phyloP scores from a whole-genome alignment of 306 rosid species.

The Parietaria judaica region DNA sequence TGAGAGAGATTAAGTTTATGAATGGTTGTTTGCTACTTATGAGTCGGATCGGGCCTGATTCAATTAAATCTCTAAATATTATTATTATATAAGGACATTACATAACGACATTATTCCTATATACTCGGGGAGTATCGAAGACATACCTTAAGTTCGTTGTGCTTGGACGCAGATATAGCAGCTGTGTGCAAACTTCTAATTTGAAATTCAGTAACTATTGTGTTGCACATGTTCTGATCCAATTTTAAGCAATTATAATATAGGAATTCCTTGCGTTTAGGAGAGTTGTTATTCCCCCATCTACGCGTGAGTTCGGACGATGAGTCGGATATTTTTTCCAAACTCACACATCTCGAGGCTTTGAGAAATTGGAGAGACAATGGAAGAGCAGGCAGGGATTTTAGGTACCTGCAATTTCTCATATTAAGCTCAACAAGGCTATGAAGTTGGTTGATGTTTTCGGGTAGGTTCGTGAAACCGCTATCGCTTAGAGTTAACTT shows the following conservation, averaged over 20 bases:
- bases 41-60: no score
- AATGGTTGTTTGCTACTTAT: no score
- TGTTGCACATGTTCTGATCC: neutral
- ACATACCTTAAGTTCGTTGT: neutral
- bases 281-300: neutral
- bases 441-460: neutral
- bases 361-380: neutral
- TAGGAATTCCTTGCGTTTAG: neutral
- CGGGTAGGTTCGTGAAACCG: neutral
- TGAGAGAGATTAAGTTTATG: no score
- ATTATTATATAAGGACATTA: no score
- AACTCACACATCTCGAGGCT: neutral
- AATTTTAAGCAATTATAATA: neutral
- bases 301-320: neutral
- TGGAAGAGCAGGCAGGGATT: conserved; percentile 11
- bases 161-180: neutral
- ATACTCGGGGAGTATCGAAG: neutral
- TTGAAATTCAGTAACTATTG: conserved; percentile 1
- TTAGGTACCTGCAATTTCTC: conserved; percentile 5
- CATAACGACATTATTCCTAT: neutral
- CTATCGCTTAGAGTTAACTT: neutral
- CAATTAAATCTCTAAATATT: no score
- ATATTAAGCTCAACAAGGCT: neutral
- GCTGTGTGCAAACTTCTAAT: neutral
- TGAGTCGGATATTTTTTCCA: neutral